Conservation (phyloP, 176 grass and related monocot species). For the Carex kokanica region DNA sequence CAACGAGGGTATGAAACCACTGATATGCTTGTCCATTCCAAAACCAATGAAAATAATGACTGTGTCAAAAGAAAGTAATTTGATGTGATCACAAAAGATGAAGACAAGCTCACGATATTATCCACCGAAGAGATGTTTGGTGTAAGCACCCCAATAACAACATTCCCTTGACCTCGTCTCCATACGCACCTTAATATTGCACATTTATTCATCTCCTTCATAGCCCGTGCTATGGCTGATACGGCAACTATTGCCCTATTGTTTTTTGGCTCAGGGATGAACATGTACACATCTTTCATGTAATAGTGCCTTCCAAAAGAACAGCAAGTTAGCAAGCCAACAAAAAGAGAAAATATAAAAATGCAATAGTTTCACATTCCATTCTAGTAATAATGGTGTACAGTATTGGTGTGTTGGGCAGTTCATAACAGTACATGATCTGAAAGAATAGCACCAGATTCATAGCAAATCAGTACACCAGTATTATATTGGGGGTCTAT, state of each 20-base stretch:
- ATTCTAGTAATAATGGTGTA: slow-evolving; percentile 11
- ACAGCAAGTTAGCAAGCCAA: not conserved
- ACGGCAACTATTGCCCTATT: slow-evolving; percentile 50
- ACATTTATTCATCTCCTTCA: slow-evolving; percentile 73
- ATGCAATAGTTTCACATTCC: not conserved
- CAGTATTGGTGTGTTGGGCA: not conserved
- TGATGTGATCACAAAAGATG: not conserved
- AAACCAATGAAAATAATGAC: not conserved
- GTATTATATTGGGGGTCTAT: not conserved
- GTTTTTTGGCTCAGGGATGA: slow-evolving; percentile 88
- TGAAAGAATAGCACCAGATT: not conserved
- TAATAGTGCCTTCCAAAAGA: slow-evolving; percentile 55
- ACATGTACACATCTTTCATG: slow-evolving; percentile 86
- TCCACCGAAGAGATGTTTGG: slow-evolving; percentile 83
- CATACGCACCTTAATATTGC: slow-evolving; percentile 81
- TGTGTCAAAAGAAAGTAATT: not conserved
- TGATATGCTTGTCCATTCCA: not conserved
- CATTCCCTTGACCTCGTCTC: slow-evolving; percentile 77
- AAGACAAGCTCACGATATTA: slow-evolving; percentile 49
- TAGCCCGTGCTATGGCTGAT: slow-evolving; percentile 80
- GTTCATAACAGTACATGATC: slow-evolving; percentile 14
- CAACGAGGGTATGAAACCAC: slow-evolving; percentile 3
- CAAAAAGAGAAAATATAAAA: slow-evolving; percentile 18
- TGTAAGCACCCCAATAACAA: slow-evolving; percentile 71
- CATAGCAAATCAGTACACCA: not conserved